phyloP scores from a whole-genome alignment of 192 early-diverging fungal species.

The Gryganskiella cystojenkinii region DNA sequence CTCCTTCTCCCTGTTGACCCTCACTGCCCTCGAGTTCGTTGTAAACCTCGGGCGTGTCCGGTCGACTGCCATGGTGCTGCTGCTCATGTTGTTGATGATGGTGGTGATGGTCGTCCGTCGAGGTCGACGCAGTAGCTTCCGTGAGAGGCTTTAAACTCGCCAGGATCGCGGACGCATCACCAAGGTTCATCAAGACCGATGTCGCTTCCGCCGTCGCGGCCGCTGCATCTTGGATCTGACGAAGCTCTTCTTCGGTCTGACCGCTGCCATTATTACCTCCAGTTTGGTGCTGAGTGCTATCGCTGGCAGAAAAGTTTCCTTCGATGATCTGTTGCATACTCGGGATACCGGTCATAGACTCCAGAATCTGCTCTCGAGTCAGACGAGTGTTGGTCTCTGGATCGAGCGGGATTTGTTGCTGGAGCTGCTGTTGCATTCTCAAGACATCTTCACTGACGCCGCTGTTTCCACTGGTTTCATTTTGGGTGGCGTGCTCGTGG shows the following conservation, averaged over 20 bases:
- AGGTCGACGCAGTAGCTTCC: too few species aligned
- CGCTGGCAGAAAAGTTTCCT: constrained; percentile 17
- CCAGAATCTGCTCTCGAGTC: constrained; percentile 35
- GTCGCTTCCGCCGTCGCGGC: constrained; percentile 6
- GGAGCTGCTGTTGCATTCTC: constrained; percentile 36
- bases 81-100: too few species aligned
- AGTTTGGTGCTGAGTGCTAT: not conserved
- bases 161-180: constrained; percentile 26
- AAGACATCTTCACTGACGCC: constrained; percentile 30
- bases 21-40: too few species aligned
- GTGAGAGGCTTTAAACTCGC: constrained; percentile 26
- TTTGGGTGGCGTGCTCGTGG: not conserved
- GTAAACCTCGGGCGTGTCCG: too few species aligned
- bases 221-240: not conserved
- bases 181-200: constrained; percentile 23
- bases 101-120: not conserved
- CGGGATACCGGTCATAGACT: constrained; percentile 34
- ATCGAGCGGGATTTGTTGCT: constrained; percentile 35
- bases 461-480: not conserved
- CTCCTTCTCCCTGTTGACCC: not conserved
- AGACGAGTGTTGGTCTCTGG: constrained; percentile 8
- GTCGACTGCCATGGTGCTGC: too few species aligned
- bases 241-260: not conserved
- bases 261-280: not conserved
- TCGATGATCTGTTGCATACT: constrained; percentile 37